Percentiles rank a stretch among this genome's conserved stretches.
phyloP scores from a whole-genome alignment of 306 rosid species.

The Fragaria nilgerrensis region DNA sequence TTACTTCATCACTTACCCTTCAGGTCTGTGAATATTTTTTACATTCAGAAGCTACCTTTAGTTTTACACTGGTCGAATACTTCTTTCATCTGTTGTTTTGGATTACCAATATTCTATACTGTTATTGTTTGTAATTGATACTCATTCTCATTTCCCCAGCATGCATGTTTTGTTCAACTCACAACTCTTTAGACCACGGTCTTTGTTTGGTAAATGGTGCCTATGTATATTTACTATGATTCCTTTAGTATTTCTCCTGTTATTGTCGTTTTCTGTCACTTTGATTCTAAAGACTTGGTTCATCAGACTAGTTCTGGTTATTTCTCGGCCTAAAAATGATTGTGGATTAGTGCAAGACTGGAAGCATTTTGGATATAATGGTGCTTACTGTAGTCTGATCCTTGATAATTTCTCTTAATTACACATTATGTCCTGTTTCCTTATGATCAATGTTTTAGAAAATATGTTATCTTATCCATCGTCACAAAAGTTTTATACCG shows the following conservation, averaged over 20 bases:
- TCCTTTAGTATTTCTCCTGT: background rate
- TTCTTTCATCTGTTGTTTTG: background rate
- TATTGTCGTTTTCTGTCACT: background rate
- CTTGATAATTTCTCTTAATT: background rate
- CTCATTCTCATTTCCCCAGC: background rate
- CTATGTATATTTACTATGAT: background rate
- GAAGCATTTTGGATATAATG: background rate
- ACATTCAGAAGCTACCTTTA: conserved; percentile 8
- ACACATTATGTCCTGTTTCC: background rate
- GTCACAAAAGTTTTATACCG: background rate
- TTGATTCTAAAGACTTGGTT: background rate
- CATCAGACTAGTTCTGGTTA: background rate
- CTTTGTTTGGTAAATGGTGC: background rate
- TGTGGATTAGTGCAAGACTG: background rate
- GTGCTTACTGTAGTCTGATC: background rate
- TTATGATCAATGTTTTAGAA: background rate
- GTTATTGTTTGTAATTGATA: background rate
- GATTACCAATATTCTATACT: background rate
- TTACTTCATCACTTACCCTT: conserved; percentile 73
- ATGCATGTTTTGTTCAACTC: background rate
- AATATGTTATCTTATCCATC: conserved; percentile 7
- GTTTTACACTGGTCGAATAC: conserved; percentile 7
- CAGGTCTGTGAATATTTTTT: conserved; percentile 51
- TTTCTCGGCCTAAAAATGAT: background rate
- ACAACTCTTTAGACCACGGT: background rate